Evolutionary conservation across 306 rosid species (phyloP).

Genomic region (Malus orientalis): DNA sequence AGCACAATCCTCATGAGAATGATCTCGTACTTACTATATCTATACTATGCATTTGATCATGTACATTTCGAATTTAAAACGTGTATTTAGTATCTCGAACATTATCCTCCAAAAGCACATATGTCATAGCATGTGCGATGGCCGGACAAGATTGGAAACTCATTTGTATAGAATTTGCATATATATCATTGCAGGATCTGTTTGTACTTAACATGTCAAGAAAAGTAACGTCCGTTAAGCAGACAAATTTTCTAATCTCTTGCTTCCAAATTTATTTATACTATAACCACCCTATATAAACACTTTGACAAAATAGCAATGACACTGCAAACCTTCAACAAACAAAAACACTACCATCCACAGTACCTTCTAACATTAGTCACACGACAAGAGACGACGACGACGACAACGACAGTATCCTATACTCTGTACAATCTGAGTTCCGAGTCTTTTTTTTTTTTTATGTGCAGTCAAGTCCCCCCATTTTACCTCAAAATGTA

Average conservation of each 20-base stretch:
- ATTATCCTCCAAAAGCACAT: too few relatives aligned
- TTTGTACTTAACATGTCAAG: conserved; percentile 10
- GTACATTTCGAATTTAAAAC: too few relatives aligned
- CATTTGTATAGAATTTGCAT: not conserved
- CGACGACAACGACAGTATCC: conserved; percentile 20
- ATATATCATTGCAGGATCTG: conserved; percentile 25
- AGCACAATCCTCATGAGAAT: too few relatives aligned
- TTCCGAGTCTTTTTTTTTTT: conserved; percentile 1
- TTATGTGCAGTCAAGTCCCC: conserved; percentile 47
- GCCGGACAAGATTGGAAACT: not conserved
- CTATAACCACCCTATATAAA: conserved; percentile 27
- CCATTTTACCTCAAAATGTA: conserved; percentile 27
- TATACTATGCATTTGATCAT: too few relatives aligned
- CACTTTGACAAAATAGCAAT: conserved; percentile 26
- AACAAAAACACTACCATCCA: conserved; percentile 19
- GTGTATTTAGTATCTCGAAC: too few relatives aligned
- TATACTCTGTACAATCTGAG: conserved; percentile 62
- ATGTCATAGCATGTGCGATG: not conserved
- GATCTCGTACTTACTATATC: too few relatives aligned
- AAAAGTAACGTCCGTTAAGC: conserved; percentile 11
- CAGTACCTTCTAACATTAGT: conserved; percentile 23
- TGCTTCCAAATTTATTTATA: conserved; percentile 40
- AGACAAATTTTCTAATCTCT: conserved; percentile 18
- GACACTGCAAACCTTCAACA: conserved; percentile 33
- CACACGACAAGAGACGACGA: conserved; percentile 8